A percentile compares a stretch with the other conserved stretches of the same genome.
Evolutionary conservation across 371 early-diverging fungal species (phyloP).

Genomic region (Actinomortierella ambigua): DNA sequence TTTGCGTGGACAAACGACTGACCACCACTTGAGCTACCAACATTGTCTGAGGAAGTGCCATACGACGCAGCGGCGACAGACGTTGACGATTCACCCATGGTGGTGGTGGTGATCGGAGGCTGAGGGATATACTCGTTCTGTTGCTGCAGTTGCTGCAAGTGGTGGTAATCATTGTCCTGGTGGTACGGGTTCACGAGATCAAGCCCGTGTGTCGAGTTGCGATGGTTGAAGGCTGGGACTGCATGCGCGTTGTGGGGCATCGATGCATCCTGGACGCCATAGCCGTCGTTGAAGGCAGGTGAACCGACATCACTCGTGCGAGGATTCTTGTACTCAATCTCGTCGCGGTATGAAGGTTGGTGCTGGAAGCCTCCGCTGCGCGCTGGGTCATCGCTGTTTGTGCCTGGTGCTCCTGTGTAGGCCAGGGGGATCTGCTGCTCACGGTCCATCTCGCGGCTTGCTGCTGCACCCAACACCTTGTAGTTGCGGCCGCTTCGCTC

Average conservation of each 20-base stretch:
- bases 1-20: constrained; percentile 34
- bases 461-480: constrained; percentile 11
- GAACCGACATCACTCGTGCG: constrained; percentile 5
- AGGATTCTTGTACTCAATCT: constrained; percentile 37
- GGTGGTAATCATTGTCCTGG: no score
- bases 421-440: constrained; percentile 46
- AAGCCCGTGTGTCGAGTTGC: constrained; percentile 19
- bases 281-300: not conserved
- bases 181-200: constrained; percentile 31
- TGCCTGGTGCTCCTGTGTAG: constrained; percentile 27
- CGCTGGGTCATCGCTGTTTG: not conserved
- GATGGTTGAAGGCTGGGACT: constrained; percentile 31
- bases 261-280: no score
- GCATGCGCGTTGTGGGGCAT: not conserved
- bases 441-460: constrained; percentile 3
- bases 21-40: not conserved
- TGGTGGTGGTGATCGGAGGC: not conserved
- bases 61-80: no score
- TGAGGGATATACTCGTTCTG: not conserved
- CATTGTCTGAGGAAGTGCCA: no score
- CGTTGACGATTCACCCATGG: not conserved
- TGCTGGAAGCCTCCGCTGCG: constrained; percentile 12
- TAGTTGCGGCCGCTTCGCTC: constrained; percentile 23
- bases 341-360: constrained; percentile 41
- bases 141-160: no score